phyloP scores from a whole-genome alignment of 768 basidiomycete genomes.

The Tephrocybe rancida region DNA sequence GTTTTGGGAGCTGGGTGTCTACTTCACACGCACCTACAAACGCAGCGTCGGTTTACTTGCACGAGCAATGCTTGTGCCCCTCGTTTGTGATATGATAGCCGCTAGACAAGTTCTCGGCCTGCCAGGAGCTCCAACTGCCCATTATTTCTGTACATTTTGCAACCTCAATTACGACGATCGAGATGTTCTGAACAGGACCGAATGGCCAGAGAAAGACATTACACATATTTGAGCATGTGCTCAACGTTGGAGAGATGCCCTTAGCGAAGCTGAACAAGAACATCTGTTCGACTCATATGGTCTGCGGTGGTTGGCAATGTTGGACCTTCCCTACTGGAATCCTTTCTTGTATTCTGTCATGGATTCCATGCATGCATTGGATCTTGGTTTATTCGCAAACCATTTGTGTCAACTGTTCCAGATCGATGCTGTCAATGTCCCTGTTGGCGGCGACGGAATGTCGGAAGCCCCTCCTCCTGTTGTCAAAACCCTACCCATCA shows the following conservation, averaged over 20 bases:
- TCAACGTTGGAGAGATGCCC: constrained; percentile 24
- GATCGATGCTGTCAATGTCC: no score
- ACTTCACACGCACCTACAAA: not conserved
- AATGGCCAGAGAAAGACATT: no score
- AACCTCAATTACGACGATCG: constrained; percentile 23
- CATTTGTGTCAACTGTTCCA: constrained; percentile 29
- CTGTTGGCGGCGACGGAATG: no score
- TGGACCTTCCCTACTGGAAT: constrained; percentile 42
- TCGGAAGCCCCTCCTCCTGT: no score
- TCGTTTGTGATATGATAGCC: no score
- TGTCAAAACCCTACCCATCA: no score
- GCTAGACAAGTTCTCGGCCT: constrained; percentile 28
- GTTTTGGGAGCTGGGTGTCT: no score
- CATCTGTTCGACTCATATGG: constrained; percentile 22
- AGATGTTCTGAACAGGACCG: constrained; percentile 25
- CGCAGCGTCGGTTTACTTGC: not conserved
- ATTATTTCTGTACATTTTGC: no score
- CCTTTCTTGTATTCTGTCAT: no score
- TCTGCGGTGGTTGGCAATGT: constrained; percentile 31
- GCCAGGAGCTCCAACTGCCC: no score
- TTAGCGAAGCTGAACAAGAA: constrained; percentile 13
- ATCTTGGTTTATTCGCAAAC: constrained; percentile 32
- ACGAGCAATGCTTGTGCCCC: constrained; percentile 13
- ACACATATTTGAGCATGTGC: constrained; percentile 18
- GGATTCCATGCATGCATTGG: constrained; percentile 43